phyloP scores from a whole-genome alignment of 192 early-diverging fungal genomes.

The Endogone sp. region DNA sequence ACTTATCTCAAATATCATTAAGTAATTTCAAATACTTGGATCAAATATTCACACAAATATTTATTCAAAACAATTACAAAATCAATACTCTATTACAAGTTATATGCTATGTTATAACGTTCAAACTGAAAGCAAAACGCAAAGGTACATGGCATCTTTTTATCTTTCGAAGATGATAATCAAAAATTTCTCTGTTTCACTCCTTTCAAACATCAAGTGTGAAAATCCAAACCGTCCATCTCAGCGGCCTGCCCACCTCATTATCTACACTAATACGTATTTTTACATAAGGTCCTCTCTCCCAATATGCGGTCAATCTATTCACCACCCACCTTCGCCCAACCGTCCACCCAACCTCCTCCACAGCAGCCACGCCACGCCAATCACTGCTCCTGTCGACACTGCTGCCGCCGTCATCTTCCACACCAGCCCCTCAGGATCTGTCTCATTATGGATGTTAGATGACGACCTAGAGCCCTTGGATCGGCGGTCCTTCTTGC shows the following conservation, averaged over 20 bases:
- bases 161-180: no score
- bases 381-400: not conserved
- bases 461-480: not conserved
- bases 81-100: no score
- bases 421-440: not conserved
- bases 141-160: no score
- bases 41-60: no score
- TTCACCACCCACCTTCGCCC: not conserved
- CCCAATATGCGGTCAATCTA: not conserved
- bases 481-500: not conserved
- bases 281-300: not conserved
- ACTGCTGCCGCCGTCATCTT: not conserved
- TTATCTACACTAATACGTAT: not conserved
- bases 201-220: not conserved
- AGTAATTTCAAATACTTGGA: no score
- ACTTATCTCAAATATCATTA: no score
- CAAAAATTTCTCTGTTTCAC: not conserved
- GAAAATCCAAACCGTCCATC: not conserved
- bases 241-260: not conserved
- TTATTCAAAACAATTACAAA: no score
- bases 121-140: no score
- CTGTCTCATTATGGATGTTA: no score
- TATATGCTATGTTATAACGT: no score
- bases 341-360: not conserved
- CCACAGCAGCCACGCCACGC: not conserved